A percentile compares a stretch with the other conserved stretches of the same genome.
Conservation (phyloP, 129 eudicot genomes). For the Flaveria trinervia region DNA sequence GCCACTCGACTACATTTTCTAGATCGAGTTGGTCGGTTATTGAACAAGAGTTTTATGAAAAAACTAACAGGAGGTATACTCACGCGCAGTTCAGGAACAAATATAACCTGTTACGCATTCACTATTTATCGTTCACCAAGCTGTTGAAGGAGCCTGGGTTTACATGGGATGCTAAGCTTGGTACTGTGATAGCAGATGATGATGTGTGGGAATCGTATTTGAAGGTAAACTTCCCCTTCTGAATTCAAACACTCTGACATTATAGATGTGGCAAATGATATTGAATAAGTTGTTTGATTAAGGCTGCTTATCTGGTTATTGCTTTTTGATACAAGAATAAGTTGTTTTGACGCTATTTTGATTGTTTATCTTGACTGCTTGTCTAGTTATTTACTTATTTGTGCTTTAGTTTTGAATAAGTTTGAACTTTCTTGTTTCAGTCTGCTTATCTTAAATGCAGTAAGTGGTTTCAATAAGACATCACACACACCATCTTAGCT, state of each 20-base stretch:
- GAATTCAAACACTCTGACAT: not conserved
- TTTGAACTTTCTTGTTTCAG: too few relatives aligned
- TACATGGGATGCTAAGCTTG: conserved; percentile 32
- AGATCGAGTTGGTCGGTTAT: conserved; percentile 34
- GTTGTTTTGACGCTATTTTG: too few relatives aligned
- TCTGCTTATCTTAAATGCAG: too few relatives aligned
- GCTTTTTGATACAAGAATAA: too few relatives aligned
- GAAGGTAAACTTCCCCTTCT: conserved; percentile 25
- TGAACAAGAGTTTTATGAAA: conserved; percentile 34
- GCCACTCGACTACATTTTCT: conserved; percentile 33
- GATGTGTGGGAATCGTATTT: conserved; percentile 39
- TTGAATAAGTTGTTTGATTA: too few relatives aligned
- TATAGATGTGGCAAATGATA: too few relatives aligned
- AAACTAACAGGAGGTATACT: conserved; percentile 30
- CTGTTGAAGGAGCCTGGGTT: conserved; percentile 39
- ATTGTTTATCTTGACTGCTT: too few relatives aligned
- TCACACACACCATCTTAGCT: too few relatives aligned
- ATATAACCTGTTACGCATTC: conserved; percentile 36
- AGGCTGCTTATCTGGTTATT: too few relatives aligned
- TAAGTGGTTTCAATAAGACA: too few relatives aligned
- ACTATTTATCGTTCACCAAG: conserved; percentile 27
- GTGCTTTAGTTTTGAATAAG: too few relatives aligned
- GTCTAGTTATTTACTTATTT: too few relatives aligned
- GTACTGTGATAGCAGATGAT: conserved; percentile 28
- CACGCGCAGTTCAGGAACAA: conserved; percentile 35